These are phyloP conservation scores for Candida coleopterorum DNA, from an alignment of 805 yeast species.

Conservation along the genomic window DNA sequence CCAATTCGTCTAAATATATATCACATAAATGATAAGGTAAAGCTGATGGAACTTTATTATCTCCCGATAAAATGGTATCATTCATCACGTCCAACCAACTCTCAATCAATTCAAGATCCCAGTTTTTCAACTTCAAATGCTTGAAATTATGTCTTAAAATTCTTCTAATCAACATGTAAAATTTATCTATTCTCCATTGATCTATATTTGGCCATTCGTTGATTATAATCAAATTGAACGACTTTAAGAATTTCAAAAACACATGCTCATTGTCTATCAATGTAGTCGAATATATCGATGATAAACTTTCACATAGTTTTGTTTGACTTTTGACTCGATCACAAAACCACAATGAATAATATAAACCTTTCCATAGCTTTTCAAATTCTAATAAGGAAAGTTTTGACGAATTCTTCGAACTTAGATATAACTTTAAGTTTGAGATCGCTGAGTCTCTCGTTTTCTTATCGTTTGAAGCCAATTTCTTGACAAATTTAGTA, in stretches of 20 bases:
- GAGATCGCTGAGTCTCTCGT: conserved; percentile 72
- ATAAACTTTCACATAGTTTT: conserved; percentile 68
- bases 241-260: conserved; percentile 51
- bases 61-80: conserved; percentile 52
- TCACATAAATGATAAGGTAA: conserved; percentile 83
- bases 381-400: conserved; percentile 55
- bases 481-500: conserved; percentile 64
- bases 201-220: conserved; percentile 85
- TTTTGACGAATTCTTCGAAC: conserved; percentile 32
- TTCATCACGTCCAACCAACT: conserved; percentile 41
- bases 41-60: conserved; percentile 60
- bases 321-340: conserved; percentile 94
- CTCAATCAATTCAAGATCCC: conserved; percentile 48
- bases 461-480: conserved; percentile 78
- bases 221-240: conserved; percentile 77
- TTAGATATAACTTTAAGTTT: conserved; percentile 55
- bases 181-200: conserved; percentile 85
- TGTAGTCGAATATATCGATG: conserved; percentile 45
- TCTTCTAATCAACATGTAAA: conserved; percentile 72
- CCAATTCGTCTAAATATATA: conserved; percentile 80
- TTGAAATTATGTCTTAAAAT: conserved; percentile 61
- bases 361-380: conserved; percentile 95
- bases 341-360: conserved; percentile 93
- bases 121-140: conserved; percentile 47
- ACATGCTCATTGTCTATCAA: conserved; percentile 26